Conservation (phyloP, 225 moss, liverwort and hornwort genomes). For the Neckera pumila region DNA sequence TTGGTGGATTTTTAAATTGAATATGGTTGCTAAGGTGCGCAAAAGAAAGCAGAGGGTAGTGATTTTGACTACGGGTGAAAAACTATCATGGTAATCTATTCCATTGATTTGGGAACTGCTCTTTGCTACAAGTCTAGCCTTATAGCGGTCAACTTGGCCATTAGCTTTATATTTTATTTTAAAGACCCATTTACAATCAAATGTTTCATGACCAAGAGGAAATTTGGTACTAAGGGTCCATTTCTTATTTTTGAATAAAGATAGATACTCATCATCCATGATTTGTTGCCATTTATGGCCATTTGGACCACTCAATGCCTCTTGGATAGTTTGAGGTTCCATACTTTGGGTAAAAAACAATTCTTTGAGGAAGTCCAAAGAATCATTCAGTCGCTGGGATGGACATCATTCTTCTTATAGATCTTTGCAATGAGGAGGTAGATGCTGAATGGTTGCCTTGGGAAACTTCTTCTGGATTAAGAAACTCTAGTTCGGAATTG, state of each 20-base stretch:
- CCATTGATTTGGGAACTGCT: not conserved
- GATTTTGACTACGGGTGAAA: not conserved
- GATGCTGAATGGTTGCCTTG: accelerated
- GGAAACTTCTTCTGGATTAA: accelerated
- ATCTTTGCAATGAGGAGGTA: not conserved
- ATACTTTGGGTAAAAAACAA: not conserved
- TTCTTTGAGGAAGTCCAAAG: not conserved
- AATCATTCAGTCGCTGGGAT: not conserved
- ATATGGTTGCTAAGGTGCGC: accelerated
- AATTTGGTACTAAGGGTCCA: not conserved
- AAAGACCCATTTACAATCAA: not conserved
- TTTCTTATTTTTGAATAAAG: not conserved
- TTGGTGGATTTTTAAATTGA: not conserved
- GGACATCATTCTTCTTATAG: not conserved
- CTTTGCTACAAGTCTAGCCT: not conserved
- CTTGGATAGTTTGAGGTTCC: not conserved
- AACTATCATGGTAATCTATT: not conserved
- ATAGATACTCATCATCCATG: accelerated
- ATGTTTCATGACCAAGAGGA: not conserved
- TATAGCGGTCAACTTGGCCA: not conserved
- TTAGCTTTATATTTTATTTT: not conserved
- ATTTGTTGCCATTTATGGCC: not conserved
- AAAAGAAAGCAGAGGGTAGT: not conserved
- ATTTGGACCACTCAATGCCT: not conserved
- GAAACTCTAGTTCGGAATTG: not conserved